phyloP scores from a whole-genome alignment of 208 protist genomes.

The Jaenimonas drosophilae region DNA sequence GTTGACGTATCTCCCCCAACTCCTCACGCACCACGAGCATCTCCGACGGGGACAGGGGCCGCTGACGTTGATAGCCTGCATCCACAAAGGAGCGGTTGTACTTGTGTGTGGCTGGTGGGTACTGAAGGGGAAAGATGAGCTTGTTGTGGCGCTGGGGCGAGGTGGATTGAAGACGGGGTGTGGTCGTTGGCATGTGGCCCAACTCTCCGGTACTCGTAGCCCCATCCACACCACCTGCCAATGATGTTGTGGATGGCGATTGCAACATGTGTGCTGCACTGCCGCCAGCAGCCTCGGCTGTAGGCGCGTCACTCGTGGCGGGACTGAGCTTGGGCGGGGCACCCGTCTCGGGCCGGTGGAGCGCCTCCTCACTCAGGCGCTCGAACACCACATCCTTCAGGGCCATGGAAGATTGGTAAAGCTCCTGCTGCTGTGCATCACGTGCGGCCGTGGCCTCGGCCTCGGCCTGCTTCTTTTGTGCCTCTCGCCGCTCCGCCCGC shows the following conservation, averaged over 20 bases:
- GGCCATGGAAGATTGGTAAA: constrained; percentile 56
- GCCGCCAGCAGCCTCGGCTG: background rate
- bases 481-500: constrained; percentile 47
- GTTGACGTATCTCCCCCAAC: constrained; percentile 41
- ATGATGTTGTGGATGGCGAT: no score
- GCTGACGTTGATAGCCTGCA: constrained; percentile 69
- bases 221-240: no score
- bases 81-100: constrained; percentile 83
- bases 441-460: constrained; percentile 20
- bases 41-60: constrained; percentile 68
- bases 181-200: constrained; percentile 58
- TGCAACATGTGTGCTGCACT: no score
- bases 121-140: constrained; percentile 67
- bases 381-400: constrained; percentile 83
- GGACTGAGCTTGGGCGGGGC: constrained; percentile 34
- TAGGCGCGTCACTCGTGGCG: background rate
- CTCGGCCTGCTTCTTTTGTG: constrained; percentile 19
- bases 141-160: constrained; percentile 46
- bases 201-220: constrained; percentile 37
- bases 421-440: constrained; percentile 41
- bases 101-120: constrained; percentile 60
- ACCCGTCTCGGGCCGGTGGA: constrained; percentile 60
- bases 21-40: constrained; percentile 79
- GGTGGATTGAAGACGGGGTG: constrained; percentile 43
- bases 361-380: constrained; percentile 72